Evolutionary conservation across 768 basidiomycete species (phyloP), one percentile per base, ranked within the genome.

Genomic region (Calocybe cyanea): DNA sequence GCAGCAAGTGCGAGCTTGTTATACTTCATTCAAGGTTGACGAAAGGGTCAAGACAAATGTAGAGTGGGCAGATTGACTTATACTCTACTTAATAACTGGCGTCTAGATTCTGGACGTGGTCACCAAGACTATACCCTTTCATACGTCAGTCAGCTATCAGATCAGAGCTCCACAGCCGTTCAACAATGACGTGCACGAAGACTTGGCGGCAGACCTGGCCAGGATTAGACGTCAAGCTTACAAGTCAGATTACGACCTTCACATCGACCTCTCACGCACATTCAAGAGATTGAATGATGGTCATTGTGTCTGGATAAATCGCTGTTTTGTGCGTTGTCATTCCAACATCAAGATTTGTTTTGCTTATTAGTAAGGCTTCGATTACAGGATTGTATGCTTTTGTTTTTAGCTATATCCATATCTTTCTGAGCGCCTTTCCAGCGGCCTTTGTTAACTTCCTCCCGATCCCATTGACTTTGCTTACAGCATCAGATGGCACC

Each of bases 101-200:
- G 15, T 33, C 9, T 48, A 81, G 80, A 72, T 77, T 39, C 66
- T 82, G 28, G 75, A 82, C 49, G 77, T 78, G 7, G 64, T 80
- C 35, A 80, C 69, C 53, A 80, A 76, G 56, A 77, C 77, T 0
- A 58, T 81, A 7, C 71, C 75, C 11, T 81, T 84, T 56, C 81
- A 82, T 55, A 77, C 80, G 0, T 81, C 80, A 2, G 71, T 75
- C 19, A 81, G 80, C 63, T 82, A 81, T 46, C 73, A 81, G 59
- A 68, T 77, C 34, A 63, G 66, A 41, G 80, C 80, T 1, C 78
- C 79, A 0, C 56, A 61, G 17, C 80, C 80, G 4, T 82, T 78
- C 55, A 57, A 68, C 8, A 50, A 63, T 2, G 77, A 80, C 45
- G 78, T 83, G 6, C 78, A 81, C 45, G 78, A 80, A 53, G 73